Conservation (phyloP, 2,329 filamentous ascomycete species). For the Escovopsis sp. region DNA sequence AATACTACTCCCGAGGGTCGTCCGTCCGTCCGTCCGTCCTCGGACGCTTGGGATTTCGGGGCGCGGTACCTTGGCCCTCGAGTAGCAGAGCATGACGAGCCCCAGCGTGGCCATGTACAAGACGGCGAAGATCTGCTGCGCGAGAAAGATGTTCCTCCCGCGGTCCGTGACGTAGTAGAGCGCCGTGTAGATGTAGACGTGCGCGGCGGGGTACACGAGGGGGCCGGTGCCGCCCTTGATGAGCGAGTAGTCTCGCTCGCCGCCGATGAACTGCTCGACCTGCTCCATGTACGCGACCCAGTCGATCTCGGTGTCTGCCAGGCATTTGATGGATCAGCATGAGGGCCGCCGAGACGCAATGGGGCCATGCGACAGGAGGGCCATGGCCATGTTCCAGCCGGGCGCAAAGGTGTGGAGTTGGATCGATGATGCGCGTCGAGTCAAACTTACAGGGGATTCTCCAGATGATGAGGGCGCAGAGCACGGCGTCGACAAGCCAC, state of each 20-base stretch:
- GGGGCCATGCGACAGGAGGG: not conserved
- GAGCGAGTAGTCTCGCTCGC: conserved; percentile 76
- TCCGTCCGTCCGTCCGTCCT: no score
- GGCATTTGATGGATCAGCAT: not conserved
- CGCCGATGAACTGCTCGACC: conserved; percentile 59
- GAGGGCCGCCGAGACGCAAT: not conserved
- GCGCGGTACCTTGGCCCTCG: conserved; percentile 45
- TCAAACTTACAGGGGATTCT: conserved; percentile 61
- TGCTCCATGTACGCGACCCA: conserved; percentile 98
- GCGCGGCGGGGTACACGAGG: conserved; percentile 84
- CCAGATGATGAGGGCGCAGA: conserved; percentile 63
- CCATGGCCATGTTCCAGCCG: not conserved
- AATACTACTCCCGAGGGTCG: no score
- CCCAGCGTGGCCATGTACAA: conserved; percentile 66
- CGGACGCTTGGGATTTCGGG: not conserved
- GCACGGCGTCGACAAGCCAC: conserved; percentile 52
- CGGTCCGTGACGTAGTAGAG: conserved; percentile 66
- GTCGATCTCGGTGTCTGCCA: conserved; percentile 84
- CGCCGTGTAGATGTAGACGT: conserved; percentile 78
- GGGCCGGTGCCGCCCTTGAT: conserved; percentile 85
- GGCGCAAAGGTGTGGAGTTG: not conserved
- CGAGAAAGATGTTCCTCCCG: conserved; percentile 60
- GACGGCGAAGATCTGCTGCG: conserved; percentile 70
- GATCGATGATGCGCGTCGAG: not conserved
- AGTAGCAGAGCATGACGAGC: conserved; percentile 73